Evolutionary conservation across 495 filamentous ascomycete genomes (phyloP).

Genomic region (Daldinia loculata): DNA sequence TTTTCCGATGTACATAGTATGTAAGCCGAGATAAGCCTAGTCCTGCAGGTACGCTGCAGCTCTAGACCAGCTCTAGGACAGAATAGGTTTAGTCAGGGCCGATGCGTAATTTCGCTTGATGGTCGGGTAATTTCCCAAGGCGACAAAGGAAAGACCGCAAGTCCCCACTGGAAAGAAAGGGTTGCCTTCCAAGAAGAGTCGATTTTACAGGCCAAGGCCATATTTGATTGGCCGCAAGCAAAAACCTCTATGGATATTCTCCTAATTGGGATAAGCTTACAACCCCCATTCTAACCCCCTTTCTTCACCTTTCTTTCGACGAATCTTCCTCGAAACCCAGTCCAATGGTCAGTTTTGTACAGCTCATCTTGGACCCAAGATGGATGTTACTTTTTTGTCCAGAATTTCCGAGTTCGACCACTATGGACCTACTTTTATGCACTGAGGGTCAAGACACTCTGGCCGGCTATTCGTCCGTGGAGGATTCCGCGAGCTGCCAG

Average conservation of each 20-base stretch:
- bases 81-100: constrained; percentile 37
- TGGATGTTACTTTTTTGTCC: constrained; percentile 20
- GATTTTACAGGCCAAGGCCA: constrained; percentile 5
- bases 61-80: constrained; percentile 13
- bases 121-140: constrained; percentile 44
- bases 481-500: constrained; percentile 8
- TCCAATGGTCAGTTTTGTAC: neutral
- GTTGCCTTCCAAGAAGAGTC: constrained; percentile 30
- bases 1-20: constrained; percentile 11
- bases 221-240: constrained; percentile 18
- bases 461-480: constrained; percentile 14
- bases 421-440: constrained; percentile 3
- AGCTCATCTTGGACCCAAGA: constrained; percentile 12
- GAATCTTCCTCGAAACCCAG: constrained; percentile 17
- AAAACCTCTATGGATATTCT: constrained; percentile 18
- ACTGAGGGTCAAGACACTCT: constrained; percentile 18
- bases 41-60: constrained; percentile 3
- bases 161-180: constrained; percentile 26
- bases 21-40: constrained; percentile 16
- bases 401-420: constrained; percentile 13
- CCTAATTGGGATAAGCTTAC: constrained; percentile 32
- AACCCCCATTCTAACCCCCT: constrained; percentile 12
- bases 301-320: constrained; percentile 28
- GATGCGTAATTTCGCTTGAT: constrained; percentile 43
- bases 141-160: constrained; percentile 34